A percentile compares a stretch with the other conserved stretches of the same genome.
Evolutionary conservation across 2,329 filamentous ascomycete genomes (phyloP).

Genomic region (Karstenula rhodostoma): DNA sequence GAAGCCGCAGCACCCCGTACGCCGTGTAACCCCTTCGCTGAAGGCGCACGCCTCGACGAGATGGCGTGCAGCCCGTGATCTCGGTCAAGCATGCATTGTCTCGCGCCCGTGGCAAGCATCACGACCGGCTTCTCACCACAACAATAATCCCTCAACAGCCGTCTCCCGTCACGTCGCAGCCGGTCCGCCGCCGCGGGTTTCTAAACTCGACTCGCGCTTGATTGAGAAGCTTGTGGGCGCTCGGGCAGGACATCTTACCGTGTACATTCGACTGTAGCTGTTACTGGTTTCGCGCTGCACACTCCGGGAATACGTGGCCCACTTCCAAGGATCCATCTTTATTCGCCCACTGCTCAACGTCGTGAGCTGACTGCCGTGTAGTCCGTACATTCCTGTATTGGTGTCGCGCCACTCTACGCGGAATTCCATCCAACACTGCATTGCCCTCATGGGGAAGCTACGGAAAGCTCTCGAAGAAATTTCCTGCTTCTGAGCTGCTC

Average conservation of each 20-base stretch:
- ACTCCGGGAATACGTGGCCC: conserved; percentile 15
- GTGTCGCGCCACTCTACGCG: conserved; percentile 7
- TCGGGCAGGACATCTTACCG: conserved; percentile 15
- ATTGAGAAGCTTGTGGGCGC: conserved; percentile 14
- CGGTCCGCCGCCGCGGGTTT: background rate
- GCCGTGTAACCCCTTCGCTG: conserved; percentile 15
- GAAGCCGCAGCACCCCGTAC: conserved; percentile 16
- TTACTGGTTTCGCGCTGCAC: conserved; percentile 5
- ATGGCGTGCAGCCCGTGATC: conserved; percentile 14
- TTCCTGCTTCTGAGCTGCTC: conserved; percentile 6
- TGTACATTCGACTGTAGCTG: background rate
- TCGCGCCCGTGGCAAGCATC: conserved; percentile 18
- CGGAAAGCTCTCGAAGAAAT: conserved; percentile 4
- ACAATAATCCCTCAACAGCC: conserved; percentile 10
- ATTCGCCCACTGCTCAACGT: conserved; percentile 4
- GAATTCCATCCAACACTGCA: background rate
- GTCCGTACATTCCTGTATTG: conserved; percentile 5
- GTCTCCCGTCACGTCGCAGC: conserved; percentile 8
- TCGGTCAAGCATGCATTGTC: conserved; percentile 15
- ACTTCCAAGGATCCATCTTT: background rate
- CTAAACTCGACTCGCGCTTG: background rate
- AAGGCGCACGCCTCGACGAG: conserved; percentile 26
- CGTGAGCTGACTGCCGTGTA: conserved; percentile 11
- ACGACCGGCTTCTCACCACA: conserved; percentile 13
- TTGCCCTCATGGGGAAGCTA: conserved; percentile 1